Conservation (phyloP, 1,284 basidiomycete species). For the Heliocybe sulcata region DNA sequence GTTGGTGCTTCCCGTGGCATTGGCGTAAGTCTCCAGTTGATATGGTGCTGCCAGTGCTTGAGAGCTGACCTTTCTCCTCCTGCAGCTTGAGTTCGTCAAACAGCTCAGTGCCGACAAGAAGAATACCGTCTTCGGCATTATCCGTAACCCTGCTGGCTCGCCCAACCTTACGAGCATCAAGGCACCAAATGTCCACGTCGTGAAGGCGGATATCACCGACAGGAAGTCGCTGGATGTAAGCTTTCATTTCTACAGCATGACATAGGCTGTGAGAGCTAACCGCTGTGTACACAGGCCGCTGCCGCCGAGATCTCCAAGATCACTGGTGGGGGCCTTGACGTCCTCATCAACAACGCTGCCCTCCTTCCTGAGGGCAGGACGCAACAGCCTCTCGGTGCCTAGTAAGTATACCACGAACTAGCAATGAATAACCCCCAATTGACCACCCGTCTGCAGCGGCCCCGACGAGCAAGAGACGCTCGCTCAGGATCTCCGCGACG, state of each 20-base stretch:
- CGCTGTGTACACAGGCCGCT: no score
- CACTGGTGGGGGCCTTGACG: conserved; percentile 25
- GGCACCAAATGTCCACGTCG: conserved; percentile 19
- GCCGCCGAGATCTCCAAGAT: conserved; percentile 16
- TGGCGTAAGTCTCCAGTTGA: conserved; percentile 11
- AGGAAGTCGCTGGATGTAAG: conserved; percentile 16
- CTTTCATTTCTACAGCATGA: no score
- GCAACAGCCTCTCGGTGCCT: conserved; percentile 4
- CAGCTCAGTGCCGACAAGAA: conserved; percentile 10
- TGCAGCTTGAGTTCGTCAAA: conserved; percentile 1
- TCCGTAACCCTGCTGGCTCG: conserved; percentile 14
- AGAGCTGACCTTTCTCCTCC: background rate
- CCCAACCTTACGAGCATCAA: conserved; percentile 12
- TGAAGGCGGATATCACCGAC: conserved; percentile 19
- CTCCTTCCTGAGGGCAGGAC: conserved; percentile 9
- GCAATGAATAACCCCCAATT: background rate
- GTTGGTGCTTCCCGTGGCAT: conserved; percentile 19
- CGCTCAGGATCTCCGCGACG: background rate
- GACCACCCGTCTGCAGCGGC: background rate
- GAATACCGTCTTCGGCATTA: conserved; percentile 20
- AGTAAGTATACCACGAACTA: background rate
- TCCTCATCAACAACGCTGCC: conserved; percentile 27
- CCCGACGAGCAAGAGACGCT: background rate
- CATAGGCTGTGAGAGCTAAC: no score
- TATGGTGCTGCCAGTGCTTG: background rate